Evolutionary conservation across 164 flowering plant species (phyloP), one percentile per base, ranked within the genome.

Genomic region (Malania oleifera): DNA sequence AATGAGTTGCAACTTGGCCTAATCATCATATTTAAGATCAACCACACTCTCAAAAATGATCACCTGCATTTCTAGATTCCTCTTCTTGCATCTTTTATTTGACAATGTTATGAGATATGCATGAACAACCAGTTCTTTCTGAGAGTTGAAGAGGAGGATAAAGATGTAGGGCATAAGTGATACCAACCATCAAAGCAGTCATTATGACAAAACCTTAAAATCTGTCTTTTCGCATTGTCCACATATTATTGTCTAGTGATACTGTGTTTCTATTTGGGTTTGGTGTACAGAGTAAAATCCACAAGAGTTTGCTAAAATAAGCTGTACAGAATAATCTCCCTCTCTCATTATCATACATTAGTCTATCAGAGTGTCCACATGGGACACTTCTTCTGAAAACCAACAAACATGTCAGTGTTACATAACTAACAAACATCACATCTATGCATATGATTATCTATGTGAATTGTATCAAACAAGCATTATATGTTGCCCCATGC

Each of bases 141-240:
- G 34, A 62, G 59, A 56, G 56, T 61, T 45, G 47, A 29, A 39
- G 15, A n/a, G n/a, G n/a, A n/a, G 17, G 46, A 18, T 18, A 17
- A 68, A 68, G 60, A 59, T 73, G 76, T 68, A 69, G 73, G 73
- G 31, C 70, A 73, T 62, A 52, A 6, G 37, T 52, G 59, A 51
- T n/a, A 26, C 24, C 22, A 49, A 22, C 48, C 26, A 74, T 66
- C 71, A 57, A 64, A 53, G 24, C 25, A 12, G 67, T 58, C 74
- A 64, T 61, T 18, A 61, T 74, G 64, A 67, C 74, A 61, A 67
- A 70, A 67, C 77, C 77, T 70, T 70, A 74, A 74, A 65, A 48
- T 67, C 70, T 70, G 74, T 70, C 74, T 70, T 74, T 63, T 67
- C 71, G 64, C 59, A 53, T 66, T 64, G 77, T 74, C 77, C 64